Conservation (phyloP, 1,284 basidiomycete species). For the Cutaneotrichosporon cyanovorans region DNA sequence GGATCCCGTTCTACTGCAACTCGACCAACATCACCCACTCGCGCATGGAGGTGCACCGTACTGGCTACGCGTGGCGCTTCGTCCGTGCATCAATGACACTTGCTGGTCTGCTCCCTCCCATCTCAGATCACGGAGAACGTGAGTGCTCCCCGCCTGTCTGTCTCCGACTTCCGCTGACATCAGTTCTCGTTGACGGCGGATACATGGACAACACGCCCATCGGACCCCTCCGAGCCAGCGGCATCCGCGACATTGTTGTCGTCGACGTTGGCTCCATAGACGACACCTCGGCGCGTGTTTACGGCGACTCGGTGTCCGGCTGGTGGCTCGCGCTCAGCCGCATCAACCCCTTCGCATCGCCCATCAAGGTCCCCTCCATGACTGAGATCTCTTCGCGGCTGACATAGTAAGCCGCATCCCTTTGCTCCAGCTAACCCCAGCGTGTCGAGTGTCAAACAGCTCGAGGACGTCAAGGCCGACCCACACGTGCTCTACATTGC, state of each 20-base stretch:
- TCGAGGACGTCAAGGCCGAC: conserved; percentile 86
- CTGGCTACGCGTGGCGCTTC: conserved; percentile 81
- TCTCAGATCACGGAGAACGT: conserved; percentile 86
- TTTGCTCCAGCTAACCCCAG: conserved; percentile 47
- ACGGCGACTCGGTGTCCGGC: conserved; percentile 91
- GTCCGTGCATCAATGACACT: conserved; percentile 94
- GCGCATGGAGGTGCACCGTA: conserved; percentile 93
- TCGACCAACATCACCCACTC: conserved; percentile 98
- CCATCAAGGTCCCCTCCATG: conserved; percentile 73
- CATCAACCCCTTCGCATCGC: conserved; percentile 72
- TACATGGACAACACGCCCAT: conserved; percentile 91
- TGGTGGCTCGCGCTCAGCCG: conserved; percentile 90
- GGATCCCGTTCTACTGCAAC: conserved; percentile 97
- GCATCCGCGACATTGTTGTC: conserved; percentile 87
- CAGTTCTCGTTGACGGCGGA: conserved; percentile 83
- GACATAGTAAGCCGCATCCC: conserved; percentile 65
- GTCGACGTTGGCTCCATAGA: conserved; percentile 92
- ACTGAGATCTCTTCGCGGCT: conserved; percentile 93
- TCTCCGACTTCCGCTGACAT: conserved; percentile 7
- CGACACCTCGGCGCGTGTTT: conserved; percentile 88
- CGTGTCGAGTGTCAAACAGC: conserved; percentile 87
- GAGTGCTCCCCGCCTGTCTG: too few species aligned
- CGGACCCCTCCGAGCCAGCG: conserved; percentile 83
- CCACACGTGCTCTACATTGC: conserved; percentile 85
- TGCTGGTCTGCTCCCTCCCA: conserved; percentile 85